Base-by-base conservation (phyloP, 768 basidiomycete genomes). In the Pisolithus tinctorius region DNA sequence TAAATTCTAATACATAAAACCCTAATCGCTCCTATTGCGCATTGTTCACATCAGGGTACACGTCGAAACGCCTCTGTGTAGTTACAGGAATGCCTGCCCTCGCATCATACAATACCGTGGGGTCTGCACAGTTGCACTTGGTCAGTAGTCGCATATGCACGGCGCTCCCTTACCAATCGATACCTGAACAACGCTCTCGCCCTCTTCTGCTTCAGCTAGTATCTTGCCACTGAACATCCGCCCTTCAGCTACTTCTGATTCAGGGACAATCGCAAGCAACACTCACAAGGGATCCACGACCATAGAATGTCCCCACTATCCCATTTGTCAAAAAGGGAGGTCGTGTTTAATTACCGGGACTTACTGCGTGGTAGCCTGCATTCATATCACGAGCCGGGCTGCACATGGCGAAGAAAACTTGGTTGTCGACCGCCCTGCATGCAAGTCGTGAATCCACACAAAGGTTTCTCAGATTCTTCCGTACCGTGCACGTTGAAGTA, bases 401-500 rank as follows among this genome's bases (percentile, higher is more conserved):
- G 63, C 93, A 95, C 92, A 94, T 95, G 1, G 88, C 79, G 55
- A 97, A 81, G 71, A 81, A 99, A n/a, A 98, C 81, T 69, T 98
- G 94, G 62, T 98, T 97, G 65, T 99, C 96, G 23, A 93, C 80
- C 6, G 96, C 96, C 52, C 94, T 93, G 59, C 20, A 56, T n/a
- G 49, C 9, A 47, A 10, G 40, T 26, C 7, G 16, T 67, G 38
- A 61, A 49, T 40, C 40, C 16, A 17, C 25, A 23, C 34, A 46
- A 17, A 14, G 11, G 17, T 23, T 38, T 38, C 5, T 23, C n/a
- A 26, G 6, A 8, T 16, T 36, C 17, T 41, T 47, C 16, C 45
- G 6, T 62, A 88, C 91, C 93, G 74, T 50, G 85, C 84, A 46
- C 88, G 79, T 62, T 90, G 89, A 20, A 99, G 75, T 3, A 99